Base-by-base conservation (phyloP, 2,329 filamentous ascomycete species). In the Alternaria angustiovoidea region DNA sequence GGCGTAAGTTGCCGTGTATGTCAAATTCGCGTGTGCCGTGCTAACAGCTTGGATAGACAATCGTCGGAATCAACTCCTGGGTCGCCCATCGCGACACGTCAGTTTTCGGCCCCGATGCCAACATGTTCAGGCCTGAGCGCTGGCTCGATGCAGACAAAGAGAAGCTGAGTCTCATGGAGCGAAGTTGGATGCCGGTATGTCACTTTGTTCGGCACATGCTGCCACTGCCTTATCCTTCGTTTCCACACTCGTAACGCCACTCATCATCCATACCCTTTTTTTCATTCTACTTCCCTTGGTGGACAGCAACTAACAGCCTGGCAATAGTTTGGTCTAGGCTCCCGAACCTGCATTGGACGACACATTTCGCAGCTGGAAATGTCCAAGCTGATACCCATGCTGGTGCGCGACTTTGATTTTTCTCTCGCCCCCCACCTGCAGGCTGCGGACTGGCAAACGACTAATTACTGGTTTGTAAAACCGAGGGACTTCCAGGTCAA, bases 51-150 rank as follows among this genome's bases (percentile, higher is more conserved):
- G 11, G 22, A 7, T 39, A 63, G 51, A 67, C 67, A 9, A 65
- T 64, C 24, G 64, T 73, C 38, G 70, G 70, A 30, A 46, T 67
- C 4, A 71, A 70, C 49, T 62, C 54, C 14, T 71, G 67, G 67
- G 64, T 71, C 16, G 59, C 63, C 7, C 69, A 71, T 22, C 55
- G 61, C 24, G 60, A 70, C 44, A 59, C 36, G 5, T 39, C 53
- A 2, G 36, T 69, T 11, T 72, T 61, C 43, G 68, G 70, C 1
- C 34, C 51, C 1, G 68, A 72, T 43, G 69, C 61, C 7, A 8
- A 65, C 32, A 16, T 41, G 1, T 72, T 71, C 46, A 57, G 54
- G 9, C 70, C 70, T 20, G 64, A 69, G 42, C 64, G 70, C 49
- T 71, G 68, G 70, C 48, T 66, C 16, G 59, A 59, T 18, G 54